Evolutionary conservation across 2,329 filamentous ascomycete species (phyloP), one percentile per base, ranked within the genome.

Genomic region (Clathrospora elynae): DNA sequence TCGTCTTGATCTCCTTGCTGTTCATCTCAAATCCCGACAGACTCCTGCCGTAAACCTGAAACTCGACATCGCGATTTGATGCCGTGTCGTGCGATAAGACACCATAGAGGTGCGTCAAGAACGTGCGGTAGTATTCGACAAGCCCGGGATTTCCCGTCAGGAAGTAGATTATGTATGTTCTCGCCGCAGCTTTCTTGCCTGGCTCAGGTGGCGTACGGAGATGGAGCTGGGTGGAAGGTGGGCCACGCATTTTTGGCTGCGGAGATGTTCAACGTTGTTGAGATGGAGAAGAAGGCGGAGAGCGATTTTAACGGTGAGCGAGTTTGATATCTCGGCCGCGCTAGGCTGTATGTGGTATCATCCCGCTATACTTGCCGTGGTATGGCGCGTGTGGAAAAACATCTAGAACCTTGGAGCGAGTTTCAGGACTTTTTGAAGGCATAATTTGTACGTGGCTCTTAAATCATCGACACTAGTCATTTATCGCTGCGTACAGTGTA

Each of bases 101-200:
- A 1, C 69, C 64, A 31, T 82, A 75, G 2, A 90, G 71, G 10
- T 77, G 73, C 0, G 73, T 73, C 8, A 90, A 74, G 67, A 90
- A 92, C 24, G 80, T 76, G 43, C 71, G 73, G 68, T 92, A 92
- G 75, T 88, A 92, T 42, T 78, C 80, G 35, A 90, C 79, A 12
- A 90, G 75, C 4, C 88, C 88, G 4, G 88, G 88, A 53, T 92
- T 92, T 13, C 88, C 88, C 18, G 85, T 81, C 26, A 92, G 77
- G 68, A 88, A 86, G 72, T 83, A 90, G 54, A 91, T 72, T 35
- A 90, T 78, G 47, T 73, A 71, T 28, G 55, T 62, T 32, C 43
- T 48, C 4, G 49, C 38, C 2, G 59, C 50, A 5, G 46, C 32
- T 42, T 62, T 64, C 19, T 53, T 49, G 3, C 50, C 51, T 0